A percentile compares a stretch with the other conserved stretches of the same genome.
Conservation (phyloP, 1,284 basidiomycete species). For the Abortiporus biennis region DNA sequence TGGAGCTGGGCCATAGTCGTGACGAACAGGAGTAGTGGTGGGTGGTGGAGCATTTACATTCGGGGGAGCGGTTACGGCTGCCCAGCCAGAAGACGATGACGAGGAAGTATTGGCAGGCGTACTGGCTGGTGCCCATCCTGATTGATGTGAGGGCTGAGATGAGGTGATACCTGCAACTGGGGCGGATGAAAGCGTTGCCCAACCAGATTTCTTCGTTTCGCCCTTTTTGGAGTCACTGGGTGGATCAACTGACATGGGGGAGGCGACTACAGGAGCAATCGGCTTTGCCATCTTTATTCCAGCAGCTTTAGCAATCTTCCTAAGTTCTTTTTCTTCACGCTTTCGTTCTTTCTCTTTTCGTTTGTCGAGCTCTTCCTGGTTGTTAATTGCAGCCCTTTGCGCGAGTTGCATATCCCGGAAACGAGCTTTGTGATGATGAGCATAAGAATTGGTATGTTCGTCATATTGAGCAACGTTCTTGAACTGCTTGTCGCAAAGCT, state of each 20-base stretch:
- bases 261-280: slow-evolving; percentile 14
- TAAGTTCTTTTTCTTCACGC: slow-evolving; percentile 74
- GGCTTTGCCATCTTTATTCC: slow-evolving; percentile 67
- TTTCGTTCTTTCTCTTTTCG: slow-evolving; percentile 78
- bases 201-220: slow-evolving; percentile 56
- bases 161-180: slow-evolving; percentile 8
- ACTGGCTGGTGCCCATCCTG: slow-evolving; percentile 3
- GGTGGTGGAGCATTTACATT: slow-evolving; percentile 6
- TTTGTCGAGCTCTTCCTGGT: slow-evolving; percentile 59
- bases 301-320: slow-evolving; percentile 72
- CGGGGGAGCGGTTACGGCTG: slow-evolving; percentile 27
- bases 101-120: slow-evolving; percentile 5
- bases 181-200: slow-evolving; percentile 35
- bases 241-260: too few species aligned
- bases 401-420: slow-evolving; percentile 71
- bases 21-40: slow-evolving; percentile 6
- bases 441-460: slow-evolving; percentile 80
- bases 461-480: slow-evolving; percentile 78
- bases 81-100: slow-evolving; percentile 16
- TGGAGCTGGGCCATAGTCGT: slow-evolving; percentile 26
- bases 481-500: slow-evolving; percentile 80
- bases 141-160: too few species aligned
- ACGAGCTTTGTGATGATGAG: slow-evolving; percentile 76
- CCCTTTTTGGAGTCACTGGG: slow-evolving; percentile 39
- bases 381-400: slow-evolving; percentile 40